Evolutionary conservation across 2,329 filamentous ascomycete species (phyloP).

Genomic region (Neopestalotiopsis rosae): DNA sequence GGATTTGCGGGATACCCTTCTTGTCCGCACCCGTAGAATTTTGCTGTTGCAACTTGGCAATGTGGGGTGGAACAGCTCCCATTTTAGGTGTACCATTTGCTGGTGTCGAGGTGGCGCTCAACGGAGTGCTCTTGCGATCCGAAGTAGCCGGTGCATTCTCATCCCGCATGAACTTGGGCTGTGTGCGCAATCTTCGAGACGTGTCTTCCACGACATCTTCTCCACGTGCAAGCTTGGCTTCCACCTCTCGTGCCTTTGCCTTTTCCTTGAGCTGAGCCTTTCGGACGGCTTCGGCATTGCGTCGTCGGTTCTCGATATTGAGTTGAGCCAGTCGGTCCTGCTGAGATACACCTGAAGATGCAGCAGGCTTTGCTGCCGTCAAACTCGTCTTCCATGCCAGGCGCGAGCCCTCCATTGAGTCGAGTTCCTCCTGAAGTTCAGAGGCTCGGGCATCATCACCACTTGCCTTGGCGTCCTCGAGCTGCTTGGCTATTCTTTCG

Average conservation of each 20-base stretch:
- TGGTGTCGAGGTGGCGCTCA: constrained; percentile 57
- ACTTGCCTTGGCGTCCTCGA: constrained; percentile 68
- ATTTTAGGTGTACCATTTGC: constrained; percentile 58
- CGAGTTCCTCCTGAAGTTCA: constrained; percentile 64
- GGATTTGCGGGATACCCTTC: constrained; percentile 70
- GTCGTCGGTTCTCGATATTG: constrained; percentile 82
- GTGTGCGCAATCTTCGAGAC: constrained; percentile 68
- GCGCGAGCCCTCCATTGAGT: constrained; percentile 69
- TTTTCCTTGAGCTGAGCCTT: constrained; percentile 87
- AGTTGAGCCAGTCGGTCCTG: constrained; percentile 84
- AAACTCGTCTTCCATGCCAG: constrained; percentile 75
- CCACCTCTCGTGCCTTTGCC: constrained; percentile 63
- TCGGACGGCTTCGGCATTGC: constrained; percentile 89
- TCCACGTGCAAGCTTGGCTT: constrained; percentile 66
- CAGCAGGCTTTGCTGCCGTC: constrained; percentile 56
- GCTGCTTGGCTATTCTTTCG: constrained; percentile 66
- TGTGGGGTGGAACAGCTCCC: constrained; percentile 52
- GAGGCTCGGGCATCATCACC: constrained; percentile 65
- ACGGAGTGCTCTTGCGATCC: constrained; percentile 43
- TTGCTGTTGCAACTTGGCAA: constrained; percentile 59
- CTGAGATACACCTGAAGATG: constrained; percentile 61
- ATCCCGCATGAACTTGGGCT: constrained; percentile 53
- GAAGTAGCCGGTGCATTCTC: constrained; percentile 24
- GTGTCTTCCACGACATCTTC: constrained; percentile 61
- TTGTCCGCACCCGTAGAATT: constrained; percentile 62